Percentiles rank a stretch among this genome's conserved stretches.
Evolutionary conservation across 2,329 filamentous ascomycete genomes (phyloP).

Genomic region (Fusarium buxicola): DNA sequence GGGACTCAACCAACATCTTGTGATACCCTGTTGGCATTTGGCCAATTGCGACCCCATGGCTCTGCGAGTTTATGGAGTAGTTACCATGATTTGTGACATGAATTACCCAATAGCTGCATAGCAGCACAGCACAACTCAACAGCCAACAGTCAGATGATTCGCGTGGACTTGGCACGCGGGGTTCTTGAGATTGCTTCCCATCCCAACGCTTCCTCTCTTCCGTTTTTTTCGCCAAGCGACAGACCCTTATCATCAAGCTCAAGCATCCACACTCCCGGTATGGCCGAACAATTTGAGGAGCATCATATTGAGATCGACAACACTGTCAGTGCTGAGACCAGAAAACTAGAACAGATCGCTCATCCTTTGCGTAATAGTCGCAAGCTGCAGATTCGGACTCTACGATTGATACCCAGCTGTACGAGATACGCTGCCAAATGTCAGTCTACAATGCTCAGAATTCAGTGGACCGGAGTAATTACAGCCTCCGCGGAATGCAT

Average conservation of each 20-base stretch:
- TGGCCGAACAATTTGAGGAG: not conserved
- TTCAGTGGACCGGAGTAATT: not conserved
- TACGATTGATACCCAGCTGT: conserved; percentile 1
- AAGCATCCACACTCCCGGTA: not conserved
- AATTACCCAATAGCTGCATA: too few relatives aligned
- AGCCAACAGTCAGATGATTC: too few relatives aligned
- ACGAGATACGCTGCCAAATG: conserved; percentile 1
- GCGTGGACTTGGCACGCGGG: too few relatives aligned
- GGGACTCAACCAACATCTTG: too few relatives aligned
- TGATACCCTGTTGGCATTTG: too few relatives aligned
- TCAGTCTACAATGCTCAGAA: not conserved
- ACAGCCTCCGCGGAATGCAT: conserved; percentile 49
- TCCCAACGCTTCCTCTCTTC: too few relatives aligned
- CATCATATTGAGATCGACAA: conserved; percentile 1
- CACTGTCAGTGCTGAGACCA: not conserved
- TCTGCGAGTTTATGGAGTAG: too few relatives aligned
- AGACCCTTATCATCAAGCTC: not conserved
- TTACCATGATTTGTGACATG: too few relatives aligned
- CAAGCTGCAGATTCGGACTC: conserved; percentile 6
- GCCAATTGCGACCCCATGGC: too few relatives aligned
- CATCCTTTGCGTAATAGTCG: not conserved
- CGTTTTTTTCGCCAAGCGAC: not conserved
- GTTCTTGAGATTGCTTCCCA: too few relatives aligned
- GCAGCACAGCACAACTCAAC: too few relatives aligned
- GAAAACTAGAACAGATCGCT: not conserved